These are phyloP conservation scores for Truncatella angustata DNA, from an alignment of 2,329 filamentous ascomycete genomes.

Conservation along the genomic window DNA sequence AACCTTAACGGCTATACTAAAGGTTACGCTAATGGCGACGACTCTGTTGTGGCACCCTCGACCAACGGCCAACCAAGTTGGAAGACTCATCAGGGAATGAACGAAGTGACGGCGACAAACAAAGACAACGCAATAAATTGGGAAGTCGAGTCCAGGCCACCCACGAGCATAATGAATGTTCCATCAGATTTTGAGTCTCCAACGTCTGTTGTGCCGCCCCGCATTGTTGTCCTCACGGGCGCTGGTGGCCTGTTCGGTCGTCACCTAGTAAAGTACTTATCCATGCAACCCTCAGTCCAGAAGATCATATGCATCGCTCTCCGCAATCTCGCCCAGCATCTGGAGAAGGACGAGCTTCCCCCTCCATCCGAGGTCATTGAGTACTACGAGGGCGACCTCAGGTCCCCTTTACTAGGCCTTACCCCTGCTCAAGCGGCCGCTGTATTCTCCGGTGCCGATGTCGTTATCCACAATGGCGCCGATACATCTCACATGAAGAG, in stretches of 20 bases:
- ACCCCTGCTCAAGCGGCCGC: not conserved
- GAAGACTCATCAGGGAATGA: not conserved
- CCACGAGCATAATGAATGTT: not conserved
- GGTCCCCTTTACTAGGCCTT: not conserved
- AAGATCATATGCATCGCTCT: not conserved
- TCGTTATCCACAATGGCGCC: constrained; percentile 55
- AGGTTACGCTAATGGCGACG: not conserved
- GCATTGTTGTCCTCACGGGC: not conserved
- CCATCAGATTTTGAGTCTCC: too few species aligned
- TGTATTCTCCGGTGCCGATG: constrained; percentile 13
- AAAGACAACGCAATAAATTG: not conserved
- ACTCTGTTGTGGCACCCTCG: not conserved
- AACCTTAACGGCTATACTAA: not conserved
- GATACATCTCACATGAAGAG: constrained; percentile 34
- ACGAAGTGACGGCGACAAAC: not conserved
- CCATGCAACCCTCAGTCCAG: not conserved
- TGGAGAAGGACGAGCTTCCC: not conserved
- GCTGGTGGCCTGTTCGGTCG: not conserved
- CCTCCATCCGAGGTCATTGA: not conserved
- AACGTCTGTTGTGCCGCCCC: not conserved
- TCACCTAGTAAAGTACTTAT: not conserved
- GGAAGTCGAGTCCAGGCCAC: not conserved
- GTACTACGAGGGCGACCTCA: not conserved
- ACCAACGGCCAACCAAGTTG: not conserved
- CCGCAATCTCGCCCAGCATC: not conserved